Evolutionary conservation across 176 grass and related monocot species (phyloP).

Genomic region (Bonia amplexicaulis): DNA sequence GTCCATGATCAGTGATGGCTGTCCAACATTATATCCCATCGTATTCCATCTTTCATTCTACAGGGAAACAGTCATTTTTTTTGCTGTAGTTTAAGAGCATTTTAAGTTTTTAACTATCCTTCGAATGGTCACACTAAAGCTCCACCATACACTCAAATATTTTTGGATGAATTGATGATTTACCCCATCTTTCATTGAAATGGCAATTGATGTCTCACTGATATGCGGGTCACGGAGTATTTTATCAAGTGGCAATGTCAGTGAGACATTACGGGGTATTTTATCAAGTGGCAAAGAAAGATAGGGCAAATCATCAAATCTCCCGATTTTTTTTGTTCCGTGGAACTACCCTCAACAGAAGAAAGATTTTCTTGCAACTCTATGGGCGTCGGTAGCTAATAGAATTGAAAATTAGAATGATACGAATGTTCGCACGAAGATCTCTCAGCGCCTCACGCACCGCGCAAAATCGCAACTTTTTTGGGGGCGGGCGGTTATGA

Average conservation of each 20-base stretch:
- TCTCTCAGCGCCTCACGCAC: background rate
- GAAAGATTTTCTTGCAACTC: background rate
- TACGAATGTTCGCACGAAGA: background rate
- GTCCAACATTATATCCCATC: background rate
- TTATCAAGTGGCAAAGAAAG: no score
- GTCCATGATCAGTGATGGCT: background rate
- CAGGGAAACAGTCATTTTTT: background rate
- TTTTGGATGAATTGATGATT: no score
- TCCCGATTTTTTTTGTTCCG: background rate
- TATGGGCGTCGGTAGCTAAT: background rate
- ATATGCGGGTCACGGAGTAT: no score
- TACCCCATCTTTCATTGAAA: no score
- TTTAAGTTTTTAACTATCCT: background rate
- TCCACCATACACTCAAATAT: background rate
- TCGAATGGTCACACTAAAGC: background rate
- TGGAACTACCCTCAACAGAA: background rate
- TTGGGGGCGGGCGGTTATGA: background rate
- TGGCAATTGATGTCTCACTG: no score
- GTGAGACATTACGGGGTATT: no score
- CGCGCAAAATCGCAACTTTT: background rate
- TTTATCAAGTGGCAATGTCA: no score
- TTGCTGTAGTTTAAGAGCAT: background rate
- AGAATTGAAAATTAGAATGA: background rate
- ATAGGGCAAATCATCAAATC: no score
- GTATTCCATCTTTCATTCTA: background rate